Evolutionary conservation across 140 eudicot species (phyloP), one percentile per base, ranked within the genome.

Genomic region (Bidens hawaiensis): DNA sequence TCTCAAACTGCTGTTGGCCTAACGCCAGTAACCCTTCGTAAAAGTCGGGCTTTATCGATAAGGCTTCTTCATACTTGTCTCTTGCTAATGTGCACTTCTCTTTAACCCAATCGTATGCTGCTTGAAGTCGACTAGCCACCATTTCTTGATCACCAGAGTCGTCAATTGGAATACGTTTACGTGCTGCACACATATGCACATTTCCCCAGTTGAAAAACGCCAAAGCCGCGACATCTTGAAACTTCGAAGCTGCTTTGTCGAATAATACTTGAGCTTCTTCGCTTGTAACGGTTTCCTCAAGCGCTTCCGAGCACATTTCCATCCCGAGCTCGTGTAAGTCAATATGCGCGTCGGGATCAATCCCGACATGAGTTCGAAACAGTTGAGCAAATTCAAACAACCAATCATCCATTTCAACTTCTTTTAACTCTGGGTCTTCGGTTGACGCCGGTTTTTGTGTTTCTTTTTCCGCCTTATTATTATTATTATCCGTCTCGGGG

Each of bases 351-450:
- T 90, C 98, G 0, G 94, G 85, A 68, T 90, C 98, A 65, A 90
- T 80, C 56, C 98, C 96, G 23, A 91, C 96, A 79, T 87, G 94
- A 69, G 87, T 73, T 13, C 90, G 80, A 75, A 91, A 91, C 11
- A 91, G 62, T 45, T 88, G 91, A 50, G 95, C 96, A 75, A 91
- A 91, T 70, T 88, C 96, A 73, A 84, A 87, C 47, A 91, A 28
- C 99, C 99, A 91, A 72, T 91, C 99, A 66, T 91, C 96, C 91
- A 91, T 87, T 79, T 91, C 99, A 47, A 91, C 93, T 28, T 91
- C 99, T 70, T 87, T 91, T 72, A 73, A 73, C 61, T 91, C 95
- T 0, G 89, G 76, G 11, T 91, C 96, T 14, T 85, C 95, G 0
- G 90, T 12, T 2, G 69, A 60, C 25, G 74, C 81, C 8, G 66